These are phyloP conservation scores for Cyclotella atomus DNA, from an alignment of 108 stramenopile species.

Conservation along the genomic window DNA sequence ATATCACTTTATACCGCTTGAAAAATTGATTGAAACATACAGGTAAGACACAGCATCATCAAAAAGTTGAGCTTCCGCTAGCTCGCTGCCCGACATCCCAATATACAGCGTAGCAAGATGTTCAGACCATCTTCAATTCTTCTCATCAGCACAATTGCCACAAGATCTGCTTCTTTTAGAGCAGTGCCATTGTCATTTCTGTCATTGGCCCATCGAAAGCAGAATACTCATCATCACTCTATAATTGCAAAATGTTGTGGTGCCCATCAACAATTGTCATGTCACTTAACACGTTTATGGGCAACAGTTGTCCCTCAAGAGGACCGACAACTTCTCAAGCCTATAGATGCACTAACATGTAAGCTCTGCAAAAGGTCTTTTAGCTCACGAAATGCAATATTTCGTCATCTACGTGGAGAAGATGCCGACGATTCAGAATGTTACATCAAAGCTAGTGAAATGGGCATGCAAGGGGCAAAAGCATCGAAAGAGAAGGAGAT, in stretches of 20 bases:
- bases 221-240: too few species aligned
- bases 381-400: constrained; percentile 69
- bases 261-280: background rate
- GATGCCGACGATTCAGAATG: constrained; percentile 13
- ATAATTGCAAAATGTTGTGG: too few species aligned
- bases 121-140: background rate
- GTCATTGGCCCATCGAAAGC: background rate
- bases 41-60: too few species aligned
- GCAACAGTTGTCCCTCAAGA: constrained; percentile 6
- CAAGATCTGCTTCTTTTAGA: background rate
- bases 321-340: background rate
- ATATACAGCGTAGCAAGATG: too few species aligned
- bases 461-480: background rate
- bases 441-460: background rate
- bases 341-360: constrained; percentile 12
- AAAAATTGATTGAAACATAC: too few species aligned
- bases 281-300: background rate
- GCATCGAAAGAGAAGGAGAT: constrained; percentile 14
- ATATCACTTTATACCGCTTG: too few species aligned
- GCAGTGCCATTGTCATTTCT: background rate
- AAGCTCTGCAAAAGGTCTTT: constrained; percentile 55
- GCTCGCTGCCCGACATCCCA: too few species aligned
- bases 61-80: too few species aligned
- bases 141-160: background rate
- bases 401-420: constrained; percentile 69